Evolutionary conservation across 106 monocot species (phyloP), one percentile per base, ranked within the genome.

Genomic region (Acorus calamus): DNA sequence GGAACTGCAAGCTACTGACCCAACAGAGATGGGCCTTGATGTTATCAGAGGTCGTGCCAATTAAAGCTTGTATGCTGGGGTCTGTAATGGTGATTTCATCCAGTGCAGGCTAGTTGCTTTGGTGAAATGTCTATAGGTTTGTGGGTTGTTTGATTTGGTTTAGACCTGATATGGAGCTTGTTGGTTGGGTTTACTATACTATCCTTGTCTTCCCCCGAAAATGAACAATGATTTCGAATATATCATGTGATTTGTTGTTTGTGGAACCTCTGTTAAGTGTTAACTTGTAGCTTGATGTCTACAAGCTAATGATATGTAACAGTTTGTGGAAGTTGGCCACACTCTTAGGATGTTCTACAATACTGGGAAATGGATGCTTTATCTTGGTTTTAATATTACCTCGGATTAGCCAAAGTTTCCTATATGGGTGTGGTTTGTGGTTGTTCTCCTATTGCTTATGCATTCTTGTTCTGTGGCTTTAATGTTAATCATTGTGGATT

Each of bases 21-120:
- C 74, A 11, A 66, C 74, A 3, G 74, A 74, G 47, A 74, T 74
- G 74, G 74, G 60, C 42, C 60, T 74, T 7, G 74, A 74, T 67
- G 74, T 74, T 28, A 74, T 74, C 6, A 60, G 61, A 60, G 47
- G 66, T 42, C 74, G 74, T 66, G 66, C 74, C 46, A 74, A 61
- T 52, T 74, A 53, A 74, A 62, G 61, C 46, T 56, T 53, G 44
- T 3, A 7, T 55, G 2, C 4, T 3, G 0, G 11, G 11, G 3
- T 46, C 3, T 55, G 11, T 12, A 4, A n/a, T 66, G 66, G 46
- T 5, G 43, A 5, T 60, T 14, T 64, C 11, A 2, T 64, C 72
- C 3, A 28, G 3, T 57, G 63, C 62, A 41, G 11, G 14, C 14
- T 49, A 4, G 46, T 67, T 66, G 67, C 60, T 67, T 62, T 56